These are phyloP conservation scores for Pholiota molesta DNA, from an alignment of 768 basidiomycete genomes.

Conservation along the genomic window DNA sequence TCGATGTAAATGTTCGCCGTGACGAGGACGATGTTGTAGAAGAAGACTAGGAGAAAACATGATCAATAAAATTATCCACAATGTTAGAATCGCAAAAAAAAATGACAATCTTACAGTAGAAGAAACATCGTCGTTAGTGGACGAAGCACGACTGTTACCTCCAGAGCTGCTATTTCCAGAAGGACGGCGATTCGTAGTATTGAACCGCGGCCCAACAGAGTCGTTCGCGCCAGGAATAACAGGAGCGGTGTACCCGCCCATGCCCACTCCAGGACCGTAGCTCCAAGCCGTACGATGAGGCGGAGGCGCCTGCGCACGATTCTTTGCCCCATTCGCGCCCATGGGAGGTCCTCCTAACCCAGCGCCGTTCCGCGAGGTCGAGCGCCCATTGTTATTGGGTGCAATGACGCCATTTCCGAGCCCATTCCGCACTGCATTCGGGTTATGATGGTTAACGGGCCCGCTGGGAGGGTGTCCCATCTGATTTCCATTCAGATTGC, in stretches of 20 bases:
- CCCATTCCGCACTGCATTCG: slow-evolving; percentile 28
- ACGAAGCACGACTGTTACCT: slow-evolving; percentile 58
- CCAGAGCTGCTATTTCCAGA: slow-evolving; percentile 54
- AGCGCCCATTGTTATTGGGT: slow-evolving; percentile 34
- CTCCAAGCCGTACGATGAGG: slow-evolving; percentile 64
- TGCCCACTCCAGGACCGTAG: slow-evolving; percentile 64
- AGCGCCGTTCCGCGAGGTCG: slow-evolving; percentile 27
- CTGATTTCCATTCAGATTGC: slow-evolving; percentile 30
- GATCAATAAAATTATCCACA: slow-evolving; percentile 9
- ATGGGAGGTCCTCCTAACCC: slow-evolving; percentile 14
- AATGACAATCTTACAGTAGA: slow-evolving; percentile 65
- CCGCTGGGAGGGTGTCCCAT: slow-evolving; percentile 20
- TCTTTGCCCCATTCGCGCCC: slow-evolving; percentile 33
- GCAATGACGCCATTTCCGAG: slow-evolving; percentile 34
- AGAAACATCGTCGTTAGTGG: slow-evolving; percentile 70
- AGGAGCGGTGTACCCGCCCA: slow-evolving; percentile 43
- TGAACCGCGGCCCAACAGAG: slow-evolving; percentile 68
- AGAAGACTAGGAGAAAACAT: slow-evolving; percentile 52
- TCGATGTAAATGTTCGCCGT: slow-evolving; percentile 74
- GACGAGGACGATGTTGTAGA: slow-evolving; percentile 82
- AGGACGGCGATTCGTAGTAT: slow-evolving; percentile 51
- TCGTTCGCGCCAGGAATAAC: slow-evolving; percentile 40
- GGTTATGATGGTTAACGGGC: slow-evolving; percentile 22
- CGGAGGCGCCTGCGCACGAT: slow-evolving; percentile 32
- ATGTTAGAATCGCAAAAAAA: slow-evolving; percentile 5